Evolutionary conservation across 129 eudicot species (phyloP).

Genomic region (Helianthus annuus): HanXRQr2.0-SUNRISE NC_035436.2:117303231-117303730

Average conservation of each 20-base stretch:
- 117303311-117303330: neutral
- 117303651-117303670: conserved; percentile 43
- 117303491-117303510: neutral
- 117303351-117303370: neutral
- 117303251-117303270: conserved; percentile 1
- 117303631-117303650: conserved; percentile 37
- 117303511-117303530: neutral
- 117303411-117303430: conserved; percentile 8
- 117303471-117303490: neutral
- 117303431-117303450: conserved; percentile 18
- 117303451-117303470: neutral
- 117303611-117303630: conserved; percentile 41
- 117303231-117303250: conserved; percentile 2
- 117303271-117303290: neutral
- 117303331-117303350: neutral
- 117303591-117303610: conserved; percentile 43
- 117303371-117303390: conserved; percentile 6
- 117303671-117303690: neutral
- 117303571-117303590: conserved; percentile 87
- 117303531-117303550: neutral
- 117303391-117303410: conserved; percentile 10
- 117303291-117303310: neutral
- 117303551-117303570: conserved; percentile 62
- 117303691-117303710: neutral
- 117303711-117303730: conserved; percentile 22